Conservation (phyloP, 2,329 filamentous ascomycete genomes). For the Ceratocystis variospora region DNA sequence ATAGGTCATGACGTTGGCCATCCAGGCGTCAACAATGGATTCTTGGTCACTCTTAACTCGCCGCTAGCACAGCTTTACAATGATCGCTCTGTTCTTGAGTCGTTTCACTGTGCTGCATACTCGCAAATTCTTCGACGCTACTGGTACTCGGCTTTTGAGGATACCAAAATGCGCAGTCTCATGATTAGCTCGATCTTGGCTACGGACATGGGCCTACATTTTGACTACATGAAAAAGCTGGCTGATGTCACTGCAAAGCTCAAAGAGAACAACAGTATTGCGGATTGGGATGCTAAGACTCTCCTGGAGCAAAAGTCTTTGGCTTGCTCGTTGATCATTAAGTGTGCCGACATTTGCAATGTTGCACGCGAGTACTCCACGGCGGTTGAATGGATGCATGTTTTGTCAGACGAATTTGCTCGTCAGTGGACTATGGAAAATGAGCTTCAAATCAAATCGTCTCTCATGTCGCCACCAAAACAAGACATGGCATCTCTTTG, state of each 20-base stretch:
- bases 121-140: constrained; percentile 87
- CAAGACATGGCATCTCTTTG: constrained; percentile 72
- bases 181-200: constrained; percentile 98
- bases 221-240: constrained; percentile 87
- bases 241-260: constrained; percentile 69
- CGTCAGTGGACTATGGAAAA: constrained; percentile 85
- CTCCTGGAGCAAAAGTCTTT: constrained; percentile 64
- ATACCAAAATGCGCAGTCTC: constrained; percentile 65
- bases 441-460: constrained; percentile 75
- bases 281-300: constrained; percentile 64
- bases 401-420: constrained; percentile 90
- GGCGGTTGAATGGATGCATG: constrained; percentile 78
- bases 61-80: constrained; percentile 93
- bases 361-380: constrained; percentile 76
- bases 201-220: constrained; percentile 94
- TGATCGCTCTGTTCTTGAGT: constrained; percentile 89
- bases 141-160: constrained; percentile 73
- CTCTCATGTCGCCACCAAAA: constrained; percentile 70
- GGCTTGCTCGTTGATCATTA: constrained; percentile 84
- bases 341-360: constrained; percentile 97
- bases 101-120: constrained; percentile 93
- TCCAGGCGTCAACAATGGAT: constrained; percentile 95
- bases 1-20: constrained; percentile 97
- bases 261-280: constrained; percentile 48
- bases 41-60: constrained; percentile 80